Base-by-base conservation (phyloP, 306 rosid genomes). In the Fragaria iinumae region DNA sequence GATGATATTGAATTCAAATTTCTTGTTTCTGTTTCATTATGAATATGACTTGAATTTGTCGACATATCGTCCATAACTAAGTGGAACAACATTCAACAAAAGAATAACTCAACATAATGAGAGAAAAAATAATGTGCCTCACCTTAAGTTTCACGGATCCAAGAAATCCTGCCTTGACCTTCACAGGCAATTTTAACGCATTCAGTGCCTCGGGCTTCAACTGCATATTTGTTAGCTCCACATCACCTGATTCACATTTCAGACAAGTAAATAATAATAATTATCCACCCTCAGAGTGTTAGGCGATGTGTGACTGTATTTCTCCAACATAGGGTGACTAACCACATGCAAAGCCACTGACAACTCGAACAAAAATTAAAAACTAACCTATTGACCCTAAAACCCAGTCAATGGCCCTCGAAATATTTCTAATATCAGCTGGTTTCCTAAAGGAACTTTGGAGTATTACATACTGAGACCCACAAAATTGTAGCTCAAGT, bases 121-220 rank as follows among this genome's bases (percentile, higher is more conserved):
- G 25, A 38, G 63, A 71, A 59, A 74, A 76, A 56, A 25, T 3
- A 62, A 52, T 60, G 7, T 63, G 41, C 73, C 72, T 72, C 78
- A 95, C 99, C 97, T 95, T 90, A 70, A 95, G 93, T 87, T 95
- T 95, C 84, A 95, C 97, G 17, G 97, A 95, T 79, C 99, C 99
- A 68, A 95, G 97, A 87, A 95, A 95, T 75, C 99, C 99, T 11
- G 97, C 99, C 80, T 92, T 95, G 79, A 95, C 99, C 90, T 92
- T 95, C 83, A 95, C 97, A 1, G 99, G 99, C 87, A 95, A 89
- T 73, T 95, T 90, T 80, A 95, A 86, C 67, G 93, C 97, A 86
- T 92, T 95, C 48, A 95, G 90, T 74, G 99, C 99, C 90, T 95
- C 99, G 4, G 99, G 99, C 90, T 95, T 95, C 80, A 95, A 82